Evolutionary conservation across 768 basidiomycete species (phyloP).

Genomic region (Mycena belliarum): DNA sequence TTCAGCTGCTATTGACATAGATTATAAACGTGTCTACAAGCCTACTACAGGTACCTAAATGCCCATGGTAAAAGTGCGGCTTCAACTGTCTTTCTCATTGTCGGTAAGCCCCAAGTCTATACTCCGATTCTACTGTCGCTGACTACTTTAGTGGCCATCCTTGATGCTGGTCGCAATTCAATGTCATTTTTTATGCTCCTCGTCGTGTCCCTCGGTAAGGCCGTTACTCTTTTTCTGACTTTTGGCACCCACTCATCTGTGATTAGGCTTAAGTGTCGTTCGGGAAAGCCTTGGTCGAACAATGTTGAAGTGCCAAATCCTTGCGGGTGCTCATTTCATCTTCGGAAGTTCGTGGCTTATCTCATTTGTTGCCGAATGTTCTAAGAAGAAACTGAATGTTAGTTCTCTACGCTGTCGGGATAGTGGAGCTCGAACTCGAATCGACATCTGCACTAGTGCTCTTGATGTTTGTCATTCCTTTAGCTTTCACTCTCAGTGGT

Average conservation of each 20-base stretch:
- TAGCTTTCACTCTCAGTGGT: conserved; percentile 92
- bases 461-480: conserved; percentile 88
- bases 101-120: conserved; percentile 53
- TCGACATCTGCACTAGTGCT: conserved; percentile 84
- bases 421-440: conserved; percentile 90
- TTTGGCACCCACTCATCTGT: neutral
- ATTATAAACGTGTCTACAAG: conserved; percentile 37
- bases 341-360: conserved; percentile 78
- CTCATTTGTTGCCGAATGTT: neutral
- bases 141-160: conserved; percentile 71
- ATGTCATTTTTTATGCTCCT: conserved; percentile 94
- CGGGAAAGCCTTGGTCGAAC: conserved; percentile 81
- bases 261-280: conserved; percentile 69
- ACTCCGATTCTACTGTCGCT: neutral
- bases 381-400: neutral
- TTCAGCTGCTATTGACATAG: neutral
- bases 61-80: conserved; percentile 73
- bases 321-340: conserved; percentile 85
- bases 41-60: conserved; percentile 94
- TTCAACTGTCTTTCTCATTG: conserved; percentile 88
- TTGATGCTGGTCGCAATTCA: conserved; percentile 93
- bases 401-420: conserved; percentile 94
- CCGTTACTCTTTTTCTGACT: neutral
- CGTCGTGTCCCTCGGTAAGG: conserved; percentile 79
- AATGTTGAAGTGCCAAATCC: conserved; percentile 80